Base-by-base conservation (phyloP, 345 rosid species). In the Anacardium occidentale region DNA sequence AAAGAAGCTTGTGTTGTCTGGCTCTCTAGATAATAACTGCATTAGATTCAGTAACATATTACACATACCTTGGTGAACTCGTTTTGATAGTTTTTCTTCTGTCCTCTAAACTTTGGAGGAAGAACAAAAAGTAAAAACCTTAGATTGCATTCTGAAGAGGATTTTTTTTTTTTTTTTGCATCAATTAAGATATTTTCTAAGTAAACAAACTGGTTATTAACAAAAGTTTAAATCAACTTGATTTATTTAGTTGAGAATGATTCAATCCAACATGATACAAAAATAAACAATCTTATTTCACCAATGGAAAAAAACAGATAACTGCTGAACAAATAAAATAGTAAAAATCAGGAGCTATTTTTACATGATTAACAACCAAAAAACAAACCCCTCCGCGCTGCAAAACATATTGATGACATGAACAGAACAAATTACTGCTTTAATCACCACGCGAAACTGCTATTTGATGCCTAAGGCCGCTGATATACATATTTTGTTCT, bases 401-500 rank as follows among this genome's bases (percentile, higher is more conserved):
- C 26, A 14, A 45, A 26, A 56, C 21, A 64, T 32, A 29, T 44
- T 14, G 54, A 52, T 22, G 54, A 32, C 15, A 32, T 21, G 21
- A 20, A 17, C 10, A 53, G 40, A 71, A n/a, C 29, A 40, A 62
- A 59, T 25, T 61, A 40, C 45, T 25, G 47, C 51, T 18, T 64
- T 50, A 50, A 25, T 71, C 6, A 51, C 52, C 73, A 0, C 40
- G 25, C 2, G 26, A 10, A 45, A n/a, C 34, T 7, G 20, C 17
- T 34, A 11, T 18, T 29, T 22, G 17, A 37, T 12, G 60, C 37
- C 75, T 84, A 91, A 11, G 98, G 93, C 47, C 97, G 97, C 57
- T 93, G 98, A 71, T 91, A 85, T 57, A 93, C 97, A 62, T 86
- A 87, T 78, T 89, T 92, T 47, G 95, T 89, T 82, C 97, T 81